phyloP scores from a whole-genome alignment of 2,329 filamentous ascomycete species.

The Arthroderma sp. region DNA sequence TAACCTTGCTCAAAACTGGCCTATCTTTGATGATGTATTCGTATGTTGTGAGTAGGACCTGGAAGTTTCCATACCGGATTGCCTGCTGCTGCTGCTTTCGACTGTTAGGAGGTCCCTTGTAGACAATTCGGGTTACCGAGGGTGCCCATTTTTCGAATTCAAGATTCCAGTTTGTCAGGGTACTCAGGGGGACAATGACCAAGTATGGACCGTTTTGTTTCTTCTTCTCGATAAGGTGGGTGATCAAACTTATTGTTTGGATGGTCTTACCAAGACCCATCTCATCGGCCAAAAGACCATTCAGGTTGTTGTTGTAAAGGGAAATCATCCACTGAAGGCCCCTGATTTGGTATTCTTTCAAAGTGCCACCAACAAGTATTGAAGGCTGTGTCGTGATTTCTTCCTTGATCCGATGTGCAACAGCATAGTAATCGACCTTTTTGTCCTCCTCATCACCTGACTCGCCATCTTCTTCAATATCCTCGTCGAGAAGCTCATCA shows the following conservation, averaged over 20 bases:
- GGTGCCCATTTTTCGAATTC: slow-evolving; percentile 99
- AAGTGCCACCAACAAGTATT: slow-evolving; percentile 77
- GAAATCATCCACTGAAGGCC: slow-evolving; percentile 99
- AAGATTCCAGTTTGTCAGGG: slow-evolving; percentile 94
- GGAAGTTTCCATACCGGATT: slow-evolving; percentile 88
- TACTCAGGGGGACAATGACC: slow-evolving; percentile 93
- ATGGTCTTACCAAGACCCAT: slow-evolving; percentile 99
- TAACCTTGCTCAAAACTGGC: slow-evolving; percentile 90
- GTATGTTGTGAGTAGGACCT: slow-evolving; percentile 92
- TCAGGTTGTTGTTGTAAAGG: slow-evolving; percentile 98
- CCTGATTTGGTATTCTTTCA: slow-evolving; percentile 98
- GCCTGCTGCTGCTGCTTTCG: slow-evolving; percentile 86
- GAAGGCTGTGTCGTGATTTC: slow-evolving; percentile 69
- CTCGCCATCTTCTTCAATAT: slow-evolving; percentile 54
- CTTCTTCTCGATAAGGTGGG: slow-evolving; percentile 94
- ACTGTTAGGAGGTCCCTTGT: slow-evolving; percentile 83
- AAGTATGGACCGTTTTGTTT: slow-evolving; percentile 82
- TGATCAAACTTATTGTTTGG: slow-evolving; percentile 94
- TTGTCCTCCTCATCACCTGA: slow-evolving; percentile 56
- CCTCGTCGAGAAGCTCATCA: slow-evolving; percentile 41
- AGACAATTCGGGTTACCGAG: slow-evolving; percentile 71
- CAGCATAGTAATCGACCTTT: slow-evolving; percentile 97
- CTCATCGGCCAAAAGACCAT: slow-evolving; percentile 95
- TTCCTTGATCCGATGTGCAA: slow-evolving; percentile 91
- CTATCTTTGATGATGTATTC: slow-evolving; percentile 99